Evolutionary conservation across 805 yeast species (phyloP), one percentile per base, ranked within the genome.

Genomic region (Nakazawaea sp.): DNA sequence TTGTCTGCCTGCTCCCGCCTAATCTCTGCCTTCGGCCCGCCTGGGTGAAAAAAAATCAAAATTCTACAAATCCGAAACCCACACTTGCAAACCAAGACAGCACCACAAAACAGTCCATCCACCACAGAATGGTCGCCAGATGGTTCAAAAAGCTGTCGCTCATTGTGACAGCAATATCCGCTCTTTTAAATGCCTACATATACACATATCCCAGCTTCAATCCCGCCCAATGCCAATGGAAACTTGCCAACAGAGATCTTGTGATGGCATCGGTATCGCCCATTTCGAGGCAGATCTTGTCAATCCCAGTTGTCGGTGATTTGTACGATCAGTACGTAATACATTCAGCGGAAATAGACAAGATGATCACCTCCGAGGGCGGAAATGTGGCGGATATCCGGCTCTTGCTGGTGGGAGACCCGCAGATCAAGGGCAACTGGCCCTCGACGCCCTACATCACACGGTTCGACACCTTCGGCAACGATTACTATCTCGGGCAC

Each of bases 371-470:
- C 32, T 15, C 23, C 35, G 11, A 44, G 46, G 19, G 35, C 2
- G 61, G 58, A 15, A 27, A 31, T 2, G 44, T 66, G 4, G 53
- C 64, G 9, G 77, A 72, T 46, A 70, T 89, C 35, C 75, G 75
- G 44, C 58, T 92, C 58, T 56, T 89, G 45, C 82, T 95, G 5
- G 80, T 88, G 56, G 98, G 97, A 5, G 98, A 92, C 52, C 98
- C 98, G 0, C 98, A 92, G 62, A 89, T 92, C 56, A 84, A 90
- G 44, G 98, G 98, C 2, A 75, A 79, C 47, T 78, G 86, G 82
- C 73, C 71, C 6, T 62, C 66, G 18, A 81, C 95, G 1, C 74
- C 80, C 11, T 77, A 79, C 50, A 65, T 85, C 41, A 81, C 84
- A 42, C 59, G 86, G 35, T 61, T 92, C 18, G 98, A 92, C 53